Conservation (phyloP, 2,329 filamentous ascomycete genomes). For the Trichoderma brevicompactum region DNA sequence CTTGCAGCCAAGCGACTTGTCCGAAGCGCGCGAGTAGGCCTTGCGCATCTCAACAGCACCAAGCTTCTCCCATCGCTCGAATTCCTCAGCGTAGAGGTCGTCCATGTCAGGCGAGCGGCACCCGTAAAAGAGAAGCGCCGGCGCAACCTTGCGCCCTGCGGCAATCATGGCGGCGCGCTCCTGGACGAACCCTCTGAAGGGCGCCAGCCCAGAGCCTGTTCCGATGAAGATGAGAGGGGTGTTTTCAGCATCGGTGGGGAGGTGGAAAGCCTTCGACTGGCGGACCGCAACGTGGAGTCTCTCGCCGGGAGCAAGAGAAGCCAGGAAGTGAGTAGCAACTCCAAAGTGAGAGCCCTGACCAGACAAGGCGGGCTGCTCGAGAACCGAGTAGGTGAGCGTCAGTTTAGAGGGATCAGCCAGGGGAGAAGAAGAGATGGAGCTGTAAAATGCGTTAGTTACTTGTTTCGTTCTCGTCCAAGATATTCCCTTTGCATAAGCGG, state of each 20-base stretch:
- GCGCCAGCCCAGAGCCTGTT: constrained; percentile 62
- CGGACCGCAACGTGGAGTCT: constrained; percentile 56
- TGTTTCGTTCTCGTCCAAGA: not conserved
- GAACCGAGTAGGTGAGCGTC: constrained; percentile 70
- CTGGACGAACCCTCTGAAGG: constrained; percentile 66
- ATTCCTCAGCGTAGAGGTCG: constrained; percentile 62
- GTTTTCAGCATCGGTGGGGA: constrained; percentile 50
- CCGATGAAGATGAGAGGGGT: constrained; percentile 57
- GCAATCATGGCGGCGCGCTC: constrained; percentile 59
- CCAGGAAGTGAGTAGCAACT: constrained; percentile 65
- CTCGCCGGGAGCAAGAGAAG: constrained; percentile 50
- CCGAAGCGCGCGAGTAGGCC: constrained; percentile 56
- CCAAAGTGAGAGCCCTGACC: constrained; percentile 58
- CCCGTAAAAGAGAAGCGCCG: constrained; percentile 68
- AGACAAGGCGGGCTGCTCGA: constrained; percentile 59
- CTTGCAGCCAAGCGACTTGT: constrained; percentile 52
- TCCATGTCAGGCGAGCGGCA: constrained; percentile 61
- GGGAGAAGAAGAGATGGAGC: constrained; percentile 75
- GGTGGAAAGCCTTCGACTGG: constrained; percentile 51
- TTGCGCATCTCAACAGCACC: constrained; percentile 65
- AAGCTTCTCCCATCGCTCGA: constrained; percentile 61
- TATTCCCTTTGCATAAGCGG: too few relatives aligned
- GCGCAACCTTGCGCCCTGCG: constrained; percentile 59
- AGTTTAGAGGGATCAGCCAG: constrained; percentile 60
- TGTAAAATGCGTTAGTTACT: constrained; percentile 31